Evolutionary conservation across 164 flowering plant genomes (phyloP).

Genomic region (Sextonia rubra): DNA sequence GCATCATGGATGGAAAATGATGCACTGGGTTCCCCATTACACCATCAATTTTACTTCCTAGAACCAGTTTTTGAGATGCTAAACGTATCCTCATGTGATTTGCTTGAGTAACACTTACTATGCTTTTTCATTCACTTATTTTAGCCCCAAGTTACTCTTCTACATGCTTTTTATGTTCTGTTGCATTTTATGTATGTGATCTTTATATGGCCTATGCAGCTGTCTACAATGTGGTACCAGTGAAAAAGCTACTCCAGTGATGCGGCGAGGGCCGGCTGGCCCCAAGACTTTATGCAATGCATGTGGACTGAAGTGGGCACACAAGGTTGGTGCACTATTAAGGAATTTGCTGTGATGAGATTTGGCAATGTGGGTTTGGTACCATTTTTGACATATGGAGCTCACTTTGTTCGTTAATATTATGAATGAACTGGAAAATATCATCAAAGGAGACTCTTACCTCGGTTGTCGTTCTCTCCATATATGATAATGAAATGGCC

Average conservation of each 20-base stretch:
- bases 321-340: slow-evolving; percentile 12
- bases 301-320: slow-evolving; percentile 25
- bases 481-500: background rate
- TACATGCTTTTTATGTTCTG: background rate
- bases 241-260: slow-evolving; percentile 19
- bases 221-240: slow-evolving; percentile 20
- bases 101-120: background rate
- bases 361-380: background rate
- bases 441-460: background rate
- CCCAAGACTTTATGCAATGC: slow-evolving; percentile 22
- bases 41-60: background rate
- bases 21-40: background rate
- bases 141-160: background rate
- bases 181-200: background rate
- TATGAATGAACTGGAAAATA: background rate
- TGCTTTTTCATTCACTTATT: background rate
- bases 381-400: background rate
- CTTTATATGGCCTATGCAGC: background rate
- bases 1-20: too few species aligned
- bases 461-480: background rate
- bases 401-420: background rate
- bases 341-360: background rate
- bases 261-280: slow-evolving; percentile 23
- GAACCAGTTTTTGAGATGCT: background rate
- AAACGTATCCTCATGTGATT: background rate